Percentiles rank a stretch among this genome's conserved stretches.
phyloP scores from a whole-genome alignment of 495 filamentous ascomycete species.

The Trichoderma parareesei region DNA sequence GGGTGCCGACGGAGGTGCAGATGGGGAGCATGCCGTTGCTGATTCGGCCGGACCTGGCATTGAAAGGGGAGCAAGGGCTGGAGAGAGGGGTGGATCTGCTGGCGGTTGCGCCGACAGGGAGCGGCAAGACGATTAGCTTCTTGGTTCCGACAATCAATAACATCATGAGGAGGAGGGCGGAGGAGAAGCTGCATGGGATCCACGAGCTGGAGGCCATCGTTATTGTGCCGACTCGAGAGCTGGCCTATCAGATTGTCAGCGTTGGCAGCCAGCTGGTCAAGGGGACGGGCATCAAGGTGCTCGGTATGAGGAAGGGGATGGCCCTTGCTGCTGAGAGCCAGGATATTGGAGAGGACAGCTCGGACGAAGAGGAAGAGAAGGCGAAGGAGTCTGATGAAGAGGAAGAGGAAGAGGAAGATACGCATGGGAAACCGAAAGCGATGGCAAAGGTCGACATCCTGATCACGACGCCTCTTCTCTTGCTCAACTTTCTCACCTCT shows the following conservation, averaged over 20 bases:
- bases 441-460: conserved; percentile 68
- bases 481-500: conserved; percentile 65
- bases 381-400: conserved; percentile 31
- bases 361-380: conserved; percentile 14
- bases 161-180: conserved; percentile 46
- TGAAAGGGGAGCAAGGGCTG: conserved; percentile 25
- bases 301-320: conserved; percentile 81
- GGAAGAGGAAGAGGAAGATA: conserved; percentile 34
- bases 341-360: conserved; percentile 22
- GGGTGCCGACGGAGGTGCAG: conserved; percentile 86
- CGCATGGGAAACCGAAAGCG: conserved; percentile 20
- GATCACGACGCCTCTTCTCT: conserved; percentile 74
- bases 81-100: conserved; percentile 58
- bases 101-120: conserved; percentile 87
- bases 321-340: conserved; percentile 45
- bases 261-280: conserved; percentile 75
- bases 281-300: conserved; percentile 71
- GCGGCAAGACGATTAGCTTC: conserved; percentile 94
- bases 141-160: conserved; percentile 76
- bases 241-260: conserved; percentile 86
- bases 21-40: conserved; percentile 76
- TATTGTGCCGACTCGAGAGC: conserved; percentile 85
- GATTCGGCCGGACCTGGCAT: conserved; percentile 42
- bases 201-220: conserved; percentile 61
- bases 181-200: conserved; percentile 27